Conservation (phyloP, 73 alveolate genomes). For the Paramecium caudatum region DNA sequence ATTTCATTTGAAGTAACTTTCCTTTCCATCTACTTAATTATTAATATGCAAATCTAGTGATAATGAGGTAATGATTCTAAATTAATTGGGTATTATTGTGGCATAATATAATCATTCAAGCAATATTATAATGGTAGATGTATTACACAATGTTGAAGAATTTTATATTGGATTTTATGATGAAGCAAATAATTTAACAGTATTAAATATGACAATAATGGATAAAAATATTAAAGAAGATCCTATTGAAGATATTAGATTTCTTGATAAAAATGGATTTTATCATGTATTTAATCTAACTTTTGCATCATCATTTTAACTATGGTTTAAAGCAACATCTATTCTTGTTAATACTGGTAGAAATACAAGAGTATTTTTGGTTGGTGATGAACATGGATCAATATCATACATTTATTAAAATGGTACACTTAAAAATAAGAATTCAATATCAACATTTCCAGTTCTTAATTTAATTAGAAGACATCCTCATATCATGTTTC, state of each 20-base stretch:
- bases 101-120: constrained; percentile 36
- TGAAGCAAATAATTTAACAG: not conserved
- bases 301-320: not conserved
- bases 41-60: constrained; percentile 1
- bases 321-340: not conserved
- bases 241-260: constrained; percentile 42
- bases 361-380: constrained; percentile 38
- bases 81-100: constrained; percentile 36
- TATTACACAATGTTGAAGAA: constrained; percentile 9
- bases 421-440: constrained; percentile 47
- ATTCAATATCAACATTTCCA: not conserved
- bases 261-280: constrained; percentile 39
- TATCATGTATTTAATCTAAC: not conserved
- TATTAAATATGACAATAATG: constrained; percentile 10
- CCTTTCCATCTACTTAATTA: constrained; percentile 15
- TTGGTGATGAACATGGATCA: constrained; percentile 59
- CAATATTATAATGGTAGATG: constrained; percentile 19
- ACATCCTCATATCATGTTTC: constrained; percentile 3
- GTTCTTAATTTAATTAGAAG: not conserved
- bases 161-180: constrained; percentile 56
- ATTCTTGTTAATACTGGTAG: constrained; percentile 44
- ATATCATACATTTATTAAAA: constrained; percentile 44
- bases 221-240: not conserved
- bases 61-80: constrained; percentile 11
- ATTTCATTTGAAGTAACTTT: constrained; percentile 38